Evolutionary conservation across 129 eudicot genomes (phyloP), one percentile per base, ranked within the genome.

Genomic region (Flaveria robusta): DNA sequence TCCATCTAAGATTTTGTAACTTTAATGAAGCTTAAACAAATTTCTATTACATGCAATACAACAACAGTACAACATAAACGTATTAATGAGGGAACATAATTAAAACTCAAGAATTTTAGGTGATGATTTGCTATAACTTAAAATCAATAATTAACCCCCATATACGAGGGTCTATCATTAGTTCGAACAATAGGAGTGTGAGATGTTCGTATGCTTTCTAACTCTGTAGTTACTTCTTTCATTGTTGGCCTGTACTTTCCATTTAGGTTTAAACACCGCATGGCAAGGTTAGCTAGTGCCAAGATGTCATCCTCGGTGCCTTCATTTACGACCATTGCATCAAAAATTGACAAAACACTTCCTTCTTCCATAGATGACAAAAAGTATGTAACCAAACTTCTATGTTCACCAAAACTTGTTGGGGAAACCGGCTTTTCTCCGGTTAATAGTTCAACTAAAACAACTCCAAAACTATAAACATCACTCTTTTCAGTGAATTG

Each of bases 381-480:
- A 55, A 55, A 55, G 10, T 55, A 55, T 0, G 63, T 55, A n/a
- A 7, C 63, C 18, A 55, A 55, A 24, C 19, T 58, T 58, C 8
- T 23, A 23, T 58, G 16, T 11, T 58, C 65, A 22, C n/a, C 65
- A 3, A 23, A 58, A 2, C 13, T 58, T 1, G 65, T 23, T 22
- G 0, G 9, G n/a, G 34, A 58, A 22, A 58, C 0, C 0, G 65
- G 65, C 8, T 58, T 58, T 10, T 58, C 65, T 23, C 37, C 3
- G 0, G 65, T 58, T 9, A 58, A 58, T 9, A 20, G 16, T 11
- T 58, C 65, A 24, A 58, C 24, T 1, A 58, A 58, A 58, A 58
- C 65, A 58, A 58, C 37, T 9, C 65, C 65, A 58, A 58, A 58
- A 58, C 65, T 58, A 18, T 22, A 58, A 9, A 23, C 65, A 58